Conservation (phyloP, 305 asterid species). For the Galium porrigens region DNA sequence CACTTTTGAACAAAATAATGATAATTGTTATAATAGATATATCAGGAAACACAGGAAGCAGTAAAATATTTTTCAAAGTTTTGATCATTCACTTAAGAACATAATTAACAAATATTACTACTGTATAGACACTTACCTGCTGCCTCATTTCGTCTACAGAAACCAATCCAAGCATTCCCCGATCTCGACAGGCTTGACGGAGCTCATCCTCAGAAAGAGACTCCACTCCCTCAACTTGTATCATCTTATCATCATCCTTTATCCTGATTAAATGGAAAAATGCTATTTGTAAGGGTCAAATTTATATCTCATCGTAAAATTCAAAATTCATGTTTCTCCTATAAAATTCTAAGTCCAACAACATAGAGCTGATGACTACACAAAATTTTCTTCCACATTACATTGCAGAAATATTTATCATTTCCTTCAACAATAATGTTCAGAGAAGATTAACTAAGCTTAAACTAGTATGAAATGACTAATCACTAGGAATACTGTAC, state of each 20-base stretch:
- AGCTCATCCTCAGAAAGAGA: conserved; percentile 92
- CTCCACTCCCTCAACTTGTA: conserved; percentile 80
- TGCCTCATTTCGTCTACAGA: conserved; percentile 85
- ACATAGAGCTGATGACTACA: not conserved
- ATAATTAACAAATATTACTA: not conserved
- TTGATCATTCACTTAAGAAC: not conserved
- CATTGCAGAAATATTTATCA: conserved; percentile 1
- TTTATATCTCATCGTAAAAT: conserved; percentile 1
- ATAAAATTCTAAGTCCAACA: not conserved
- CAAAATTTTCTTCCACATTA: not conserved
- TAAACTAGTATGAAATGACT: not conserved
- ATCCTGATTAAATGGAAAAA: conserved; percentile 39
- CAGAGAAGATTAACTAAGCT: not conserved
- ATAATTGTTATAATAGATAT: not conserved
- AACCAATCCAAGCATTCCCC: conserved; percentile 85
- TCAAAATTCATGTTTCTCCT: not conserved
- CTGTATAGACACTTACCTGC: conserved; percentile 36
- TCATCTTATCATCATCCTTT: conserved; percentile 78
- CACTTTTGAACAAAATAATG: not conserved
- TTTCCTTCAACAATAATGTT: not conserved
- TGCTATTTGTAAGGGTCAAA: conserved; percentile 13
- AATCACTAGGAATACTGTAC: not conserved
- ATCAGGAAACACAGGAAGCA: not conserved
- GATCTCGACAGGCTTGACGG: conserved; percentile 87
- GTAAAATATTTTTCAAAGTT: not conserved